A percentile compares a stretch with the other conserved stretches of the same genome.
These are phyloP conservation scores for Hippophae gyantsensis DNA, from an alignment of 306 rosid genomes.

Conservation along the genomic window DNA sequence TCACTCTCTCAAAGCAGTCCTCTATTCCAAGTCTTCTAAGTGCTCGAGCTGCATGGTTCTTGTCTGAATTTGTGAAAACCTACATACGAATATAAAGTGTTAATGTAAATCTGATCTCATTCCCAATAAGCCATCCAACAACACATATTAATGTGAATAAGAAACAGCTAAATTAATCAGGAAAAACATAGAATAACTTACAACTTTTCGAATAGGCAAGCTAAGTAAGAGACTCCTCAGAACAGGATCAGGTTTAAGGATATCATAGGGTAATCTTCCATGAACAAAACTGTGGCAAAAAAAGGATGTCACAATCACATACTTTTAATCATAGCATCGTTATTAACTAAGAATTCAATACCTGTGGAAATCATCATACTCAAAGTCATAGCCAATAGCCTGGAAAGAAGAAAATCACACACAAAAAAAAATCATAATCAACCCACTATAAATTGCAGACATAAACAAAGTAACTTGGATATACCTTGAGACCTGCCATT, in stretches of 20 bases:
- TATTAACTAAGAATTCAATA: constrained; percentile 13
- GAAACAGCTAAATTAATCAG: neutral
- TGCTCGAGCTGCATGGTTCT: constrained; percentile 45
- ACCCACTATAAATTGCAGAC: neutral
- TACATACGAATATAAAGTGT: constrained; percentile 17
- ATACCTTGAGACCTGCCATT: constrained; percentile 88
- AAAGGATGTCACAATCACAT: neutral
- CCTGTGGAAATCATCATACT: constrained; percentile 62
- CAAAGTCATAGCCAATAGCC: constrained; percentile 72
- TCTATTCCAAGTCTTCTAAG: constrained; percentile 73
- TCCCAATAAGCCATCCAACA: neutral
- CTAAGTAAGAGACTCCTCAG: constrained; percentile 62
- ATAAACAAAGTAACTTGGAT: constrained; percentile 7
- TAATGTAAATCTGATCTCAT: neutral
- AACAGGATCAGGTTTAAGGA: constrained; percentile 64
- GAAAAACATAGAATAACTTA: constrained; percentile 24
- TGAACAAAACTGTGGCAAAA: constrained; percentile 52
- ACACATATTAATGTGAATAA: neutral
- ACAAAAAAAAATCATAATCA: constrained; percentile 1
- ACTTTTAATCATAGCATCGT: neutral
- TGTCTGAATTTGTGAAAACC: constrained; percentile 67
- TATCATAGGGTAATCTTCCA: constrained; percentile 68
- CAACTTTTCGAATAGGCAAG: constrained; percentile 70
- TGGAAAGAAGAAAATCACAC: constrained; percentile 22
- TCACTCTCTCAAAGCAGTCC: constrained; percentile 67